Percentiles rank a stretch among this genome's conserved stretches.
Conservation (phyloP, 306 rosid species). For the Prunus mume region DNA sequence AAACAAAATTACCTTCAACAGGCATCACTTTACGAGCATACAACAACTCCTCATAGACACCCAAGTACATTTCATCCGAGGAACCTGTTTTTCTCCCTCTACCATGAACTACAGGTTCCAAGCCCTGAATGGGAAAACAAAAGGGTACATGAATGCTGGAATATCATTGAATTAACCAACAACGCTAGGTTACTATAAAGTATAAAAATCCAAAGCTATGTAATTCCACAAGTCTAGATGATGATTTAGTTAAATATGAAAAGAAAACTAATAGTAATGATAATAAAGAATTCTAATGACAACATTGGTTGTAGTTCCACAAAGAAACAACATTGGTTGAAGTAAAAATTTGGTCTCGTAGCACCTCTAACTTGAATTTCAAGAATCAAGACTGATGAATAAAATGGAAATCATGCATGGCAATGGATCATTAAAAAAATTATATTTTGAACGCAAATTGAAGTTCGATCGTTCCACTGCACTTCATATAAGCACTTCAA, state of each 20-base stretch:
- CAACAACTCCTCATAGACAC: slow-evolving; percentile 69
- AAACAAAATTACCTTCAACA: slow-evolving; percentile 61
- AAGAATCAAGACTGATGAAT: background rate
- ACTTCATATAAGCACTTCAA: background rate
- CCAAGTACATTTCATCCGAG: slow-evolving; percentile 74
- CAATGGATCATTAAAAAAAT: background rate
- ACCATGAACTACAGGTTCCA: slow-evolving; percentile 93
- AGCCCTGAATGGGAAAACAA: slow-evolving; percentile 44
- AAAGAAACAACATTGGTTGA: background rate
- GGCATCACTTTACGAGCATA: slow-evolving; percentile 91
- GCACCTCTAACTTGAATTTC: background rate
- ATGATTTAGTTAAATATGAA: background rate
- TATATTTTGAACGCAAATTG: background rate
- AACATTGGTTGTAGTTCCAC: too few relatives aligned
- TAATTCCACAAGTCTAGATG: background rate
- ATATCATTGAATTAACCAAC: background rate
- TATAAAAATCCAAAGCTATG: background rate
- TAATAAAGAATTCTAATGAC: too few relatives aligned
- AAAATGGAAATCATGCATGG: background rate
- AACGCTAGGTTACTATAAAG: background rate
- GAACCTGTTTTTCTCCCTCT: slow-evolving; percentile 76
- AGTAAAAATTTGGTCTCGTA: background rate
- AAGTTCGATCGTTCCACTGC: background rate
- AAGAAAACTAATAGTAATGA: background rate
- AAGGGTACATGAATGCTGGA: slow-evolving; percentile 1